phyloP scores from a whole-genome alignment of 2,329 filamentous ascomycete genomes.

The Aspergillus sp. region DNA sequence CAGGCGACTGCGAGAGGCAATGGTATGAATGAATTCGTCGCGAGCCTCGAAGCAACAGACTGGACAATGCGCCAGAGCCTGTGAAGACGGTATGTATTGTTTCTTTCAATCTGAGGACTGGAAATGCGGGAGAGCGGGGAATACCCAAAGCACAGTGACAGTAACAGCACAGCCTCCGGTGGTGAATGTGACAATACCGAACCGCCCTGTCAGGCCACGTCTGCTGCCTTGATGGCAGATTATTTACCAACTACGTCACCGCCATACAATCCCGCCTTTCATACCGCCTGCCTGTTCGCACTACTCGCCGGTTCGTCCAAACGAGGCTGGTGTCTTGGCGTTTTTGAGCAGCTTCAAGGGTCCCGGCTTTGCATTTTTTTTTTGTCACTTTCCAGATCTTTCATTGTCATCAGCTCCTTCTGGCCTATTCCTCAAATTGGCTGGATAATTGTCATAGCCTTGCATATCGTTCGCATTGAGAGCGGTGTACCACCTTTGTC shows the following conservation, averaged over 20 bases:
- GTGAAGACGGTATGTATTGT: conserved; percentile 5
- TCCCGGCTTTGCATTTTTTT: conserved; percentile 19
- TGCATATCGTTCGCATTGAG: not conserved
- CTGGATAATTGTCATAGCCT: not conserved
- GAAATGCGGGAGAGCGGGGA: conserved; percentile 25
- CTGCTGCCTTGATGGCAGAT: conserved; percentile 2
- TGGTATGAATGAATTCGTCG: not conserved
- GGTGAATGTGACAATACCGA: conserved; percentile 27
- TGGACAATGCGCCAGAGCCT: conserved; percentile 4
- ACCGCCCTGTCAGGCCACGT: conserved; percentile 23
- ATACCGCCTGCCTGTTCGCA: conserved; percentile 17
- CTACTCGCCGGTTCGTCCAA: conserved; percentile 12
- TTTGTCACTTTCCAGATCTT: not conserved
- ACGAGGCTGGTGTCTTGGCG: conserved; percentile 12
- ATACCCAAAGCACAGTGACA: conserved; percentile 14
- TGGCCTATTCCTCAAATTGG: not conserved
- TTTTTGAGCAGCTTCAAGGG: not conserved
- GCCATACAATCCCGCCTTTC: not conserved
- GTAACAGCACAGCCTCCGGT: too few species aligned
- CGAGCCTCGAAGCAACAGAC: not conserved
- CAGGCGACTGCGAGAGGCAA: not conserved
- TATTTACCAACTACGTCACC: conserved; percentile 14
- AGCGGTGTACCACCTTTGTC: conserved; percentile 8
- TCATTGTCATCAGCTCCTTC: not conserved
- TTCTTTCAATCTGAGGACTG: conserved; percentile 5